Conservation (phyloP, 345 rosid species). For the Lenwebbia sp. region DNA sequence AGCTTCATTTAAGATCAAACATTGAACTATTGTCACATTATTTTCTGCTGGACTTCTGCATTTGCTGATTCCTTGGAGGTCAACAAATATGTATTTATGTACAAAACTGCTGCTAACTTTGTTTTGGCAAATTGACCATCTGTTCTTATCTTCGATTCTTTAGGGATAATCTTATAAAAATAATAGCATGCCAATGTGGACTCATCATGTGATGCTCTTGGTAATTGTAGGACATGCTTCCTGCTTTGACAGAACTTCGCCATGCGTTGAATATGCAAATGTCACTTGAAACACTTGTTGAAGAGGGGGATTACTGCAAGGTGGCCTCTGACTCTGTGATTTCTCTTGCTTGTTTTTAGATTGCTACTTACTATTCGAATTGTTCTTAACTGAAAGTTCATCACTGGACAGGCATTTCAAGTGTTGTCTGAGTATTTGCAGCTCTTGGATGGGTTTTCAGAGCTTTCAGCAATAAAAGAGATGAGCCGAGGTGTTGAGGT, state of each 20-base stretch:
- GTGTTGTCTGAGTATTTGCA: constrained; percentile 95
- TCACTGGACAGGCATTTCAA: constrained; percentile 77
- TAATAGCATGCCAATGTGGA: neutral
- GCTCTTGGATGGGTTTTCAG: constrained; percentile 78
- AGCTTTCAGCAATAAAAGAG: constrained; percentile 81
- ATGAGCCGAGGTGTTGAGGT: constrained; percentile 99
- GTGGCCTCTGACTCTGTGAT: constrained; percentile 18
- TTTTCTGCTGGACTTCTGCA: neutral
- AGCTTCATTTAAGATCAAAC: neutral
- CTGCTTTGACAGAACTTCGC: constrained; percentile 60
- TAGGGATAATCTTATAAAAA: neutral
- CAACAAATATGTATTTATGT: neutral
- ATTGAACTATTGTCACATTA: neutral
- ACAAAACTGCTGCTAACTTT: neutral
- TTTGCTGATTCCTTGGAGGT: neutral
- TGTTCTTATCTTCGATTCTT: neutral
- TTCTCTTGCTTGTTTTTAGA: neutral
- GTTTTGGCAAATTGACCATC: neutral
- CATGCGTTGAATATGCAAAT: constrained; percentile 76
- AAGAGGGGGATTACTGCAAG: constrained; percentile 92
- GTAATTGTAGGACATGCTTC: constrained; percentile 72
- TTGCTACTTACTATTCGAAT: neutral
- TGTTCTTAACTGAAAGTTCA: neutral
- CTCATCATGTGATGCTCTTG: neutral
- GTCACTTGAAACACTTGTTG: constrained; percentile 78